Evolutionary conservation across 2,329 filamentous ascomycete genomes (phyloP), one percentile per base, ranked within the genome.

Genomic region (Cladosporium phlei): DNA sequence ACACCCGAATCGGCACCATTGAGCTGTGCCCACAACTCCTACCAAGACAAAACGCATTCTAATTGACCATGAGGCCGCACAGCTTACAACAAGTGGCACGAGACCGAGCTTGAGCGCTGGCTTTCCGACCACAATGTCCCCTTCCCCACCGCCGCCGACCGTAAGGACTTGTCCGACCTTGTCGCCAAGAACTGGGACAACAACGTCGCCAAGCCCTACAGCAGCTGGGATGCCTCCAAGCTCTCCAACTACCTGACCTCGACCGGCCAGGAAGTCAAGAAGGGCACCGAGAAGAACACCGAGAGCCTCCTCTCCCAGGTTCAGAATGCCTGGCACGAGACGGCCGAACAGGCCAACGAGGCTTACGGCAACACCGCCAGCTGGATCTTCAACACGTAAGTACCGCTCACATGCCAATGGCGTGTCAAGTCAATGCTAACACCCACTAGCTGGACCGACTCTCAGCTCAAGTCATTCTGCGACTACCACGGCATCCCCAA

Each of bases 71-170:
- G 47, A 61, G 56, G 51, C 52, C 58, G 56, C 34, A 38, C 62
- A 95, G 91, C 85, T 12, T 97, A 97, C 77, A 96, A 97, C 73
- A 96, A 93, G 68, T 98, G 93, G 93, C 91, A 97, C 61, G 85
- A 97, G 75, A 95, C 88, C 17, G 93, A 98, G 76, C 81, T 98
- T 22, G 91, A 98, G 73, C 82, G 90, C 61, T 98, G 93, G 93
- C 82, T 98, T 39, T 86, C 86, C 22, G 93, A 98, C 65, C 79
- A 97, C 71, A 81, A 90, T 66, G 77, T 98, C 48, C 88, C 91
- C 8, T 89, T 96, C 66, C 89, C 93, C n/a, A 83, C 81, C 9
- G 82, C 90, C 9, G 82, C 91, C 38, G 89, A 96, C 69, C 88
- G 93, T 62, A 95, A 93, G 70, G 88, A 95, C 56, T 82, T 98